A percentile compares a stretch with the other conserved stretches of the same genome.
These are phyloP conservation scores for Gynandropsis gynandra DNA, from an alignment of 345 rosid genomes.

Conservation along the genomic window DNA sequence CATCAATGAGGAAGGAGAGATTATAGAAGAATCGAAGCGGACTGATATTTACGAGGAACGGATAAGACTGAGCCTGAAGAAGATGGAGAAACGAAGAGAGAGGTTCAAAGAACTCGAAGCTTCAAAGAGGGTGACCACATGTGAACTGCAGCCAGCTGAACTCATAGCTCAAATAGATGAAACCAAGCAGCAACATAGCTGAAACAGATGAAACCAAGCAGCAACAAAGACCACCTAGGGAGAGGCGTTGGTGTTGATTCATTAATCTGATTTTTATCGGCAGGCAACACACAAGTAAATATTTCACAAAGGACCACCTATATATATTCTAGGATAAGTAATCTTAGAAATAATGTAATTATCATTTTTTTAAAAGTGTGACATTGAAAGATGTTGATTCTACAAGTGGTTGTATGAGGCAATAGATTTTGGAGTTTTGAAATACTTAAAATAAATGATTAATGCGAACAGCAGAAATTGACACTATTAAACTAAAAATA, in stretches of 20 bases:
- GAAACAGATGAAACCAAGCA: slow-evolving; percentile 28
- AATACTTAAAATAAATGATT: too few relatives aligned
- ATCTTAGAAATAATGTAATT: too few relatives aligned
- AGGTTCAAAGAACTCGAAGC: slow-evolving; percentile 42
- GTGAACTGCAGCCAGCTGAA: slow-evolving; percentile 19
- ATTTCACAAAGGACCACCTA: too few relatives aligned
- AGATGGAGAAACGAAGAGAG: slow-evolving; percentile 62
- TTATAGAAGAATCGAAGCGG: slow-evolving; percentile 28
- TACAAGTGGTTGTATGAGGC: too few relatives aligned
- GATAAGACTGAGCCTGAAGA: slow-evolving; percentile 42
- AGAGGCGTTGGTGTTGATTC: slow-evolving; percentile 62
- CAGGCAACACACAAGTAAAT: too few relatives aligned
- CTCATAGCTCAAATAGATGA: slow-evolving; percentile 20
- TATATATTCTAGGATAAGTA: too few relatives aligned
- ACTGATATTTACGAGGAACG: slow-evolving; percentile 28
- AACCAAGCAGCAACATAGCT: slow-evolving; percentile 30
- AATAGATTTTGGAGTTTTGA: too few relatives aligned
- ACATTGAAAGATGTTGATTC: too few relatives aligned
- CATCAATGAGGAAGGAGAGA: slow-evolving; percentile 59
- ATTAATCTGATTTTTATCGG: too few relatives aligned
- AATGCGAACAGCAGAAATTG: too few relatives aligned
- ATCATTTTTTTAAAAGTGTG: too few relatives aligned
- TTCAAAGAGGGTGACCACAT: slow-evolving; percentile 21
- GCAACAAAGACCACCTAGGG: slow-evolving; percentile 40
- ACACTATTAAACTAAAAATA: too few relatives aligned